Evolutionary conservation across 2,329 filamentous ascomycete species (phyloP).

Genomic region (Lachnellula suecica): DNA sequence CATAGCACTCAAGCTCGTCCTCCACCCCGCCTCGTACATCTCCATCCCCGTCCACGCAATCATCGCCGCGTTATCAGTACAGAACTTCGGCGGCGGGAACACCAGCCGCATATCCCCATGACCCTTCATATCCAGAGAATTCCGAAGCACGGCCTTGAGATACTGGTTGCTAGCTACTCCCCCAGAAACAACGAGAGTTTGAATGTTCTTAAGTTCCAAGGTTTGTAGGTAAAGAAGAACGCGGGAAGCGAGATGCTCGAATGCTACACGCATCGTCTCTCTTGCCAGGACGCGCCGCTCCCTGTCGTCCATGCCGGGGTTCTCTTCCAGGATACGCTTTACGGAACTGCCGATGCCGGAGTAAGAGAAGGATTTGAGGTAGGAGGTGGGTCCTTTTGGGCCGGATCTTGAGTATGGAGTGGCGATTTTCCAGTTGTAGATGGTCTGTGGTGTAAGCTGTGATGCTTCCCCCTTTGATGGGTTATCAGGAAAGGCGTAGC

Average conservation of each 20-base stretch:
- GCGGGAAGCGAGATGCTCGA: conserved; percentile 81
- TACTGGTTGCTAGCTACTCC: conserved; percentile 87
- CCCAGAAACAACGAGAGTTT: conserved; percentile 78
- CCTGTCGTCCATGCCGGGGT: conserved; percentile 45
- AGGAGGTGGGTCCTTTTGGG: conserved; percentile 37
- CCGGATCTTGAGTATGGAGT: conserved; percentile 61
- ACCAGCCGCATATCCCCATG: conserved; percentile 60
- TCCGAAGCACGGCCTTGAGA: conserved; percentile 64
- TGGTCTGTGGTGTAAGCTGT: neutral
- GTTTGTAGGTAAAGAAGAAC: conserved; percentile 66
- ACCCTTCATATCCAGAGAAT: conserved; percentile 63
- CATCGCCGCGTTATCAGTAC: conserved; percentile 97
- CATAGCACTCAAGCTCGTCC: conserved; percentile 57
- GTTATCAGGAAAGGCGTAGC: conserved; percentile 69
- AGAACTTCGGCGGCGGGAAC: conserved; percentile 75
- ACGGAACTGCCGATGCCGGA: conserved; percentile 67
- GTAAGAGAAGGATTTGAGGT: conserved; percentile 63
- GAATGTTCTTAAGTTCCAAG: conserved; percentile 32
- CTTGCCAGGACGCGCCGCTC: conserved; percentile 70
- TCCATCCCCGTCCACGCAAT: conserved; percentile 92
- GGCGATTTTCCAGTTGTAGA: conserved; percentile 66
- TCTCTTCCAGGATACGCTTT: conserved; percentile 50
- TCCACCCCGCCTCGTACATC: conserved; percentile 82
- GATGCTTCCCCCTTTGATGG: neutral
- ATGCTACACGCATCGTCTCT: conserved; percentile 75